Evolutionary conservation across 192 early-diverging fungal genomes (phyloP).

Genomic region (Diversispora eburnea): DNA sequence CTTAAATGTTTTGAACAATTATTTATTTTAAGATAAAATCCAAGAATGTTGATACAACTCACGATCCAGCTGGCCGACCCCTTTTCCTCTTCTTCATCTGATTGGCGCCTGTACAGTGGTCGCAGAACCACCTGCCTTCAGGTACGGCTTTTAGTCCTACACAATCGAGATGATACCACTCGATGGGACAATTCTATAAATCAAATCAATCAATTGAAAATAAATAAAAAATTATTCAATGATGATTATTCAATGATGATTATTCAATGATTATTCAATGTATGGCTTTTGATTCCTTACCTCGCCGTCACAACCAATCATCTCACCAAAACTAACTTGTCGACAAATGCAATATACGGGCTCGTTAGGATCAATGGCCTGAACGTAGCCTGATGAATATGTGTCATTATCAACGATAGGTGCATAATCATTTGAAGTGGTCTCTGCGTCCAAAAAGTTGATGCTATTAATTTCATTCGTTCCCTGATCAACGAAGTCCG

Average conservation of each 20-base stretch:
- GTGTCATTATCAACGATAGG: background rate
- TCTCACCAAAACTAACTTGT: slow-evolving; percentile 30
- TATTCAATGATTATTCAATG: background rate
- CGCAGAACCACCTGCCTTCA: slow-evolving; percentile 27
- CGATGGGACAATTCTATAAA: slow-evolving; percentile 23
- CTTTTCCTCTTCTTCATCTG: slow-evolving; percentile 23
- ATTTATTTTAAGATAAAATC: too few relatives aligned
- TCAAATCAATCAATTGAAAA: background rate
- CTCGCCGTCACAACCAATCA: slow-evolving; percentile 30
- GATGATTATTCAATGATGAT: background rate
- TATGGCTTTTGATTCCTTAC: background rate
- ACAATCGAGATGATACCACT: slow-evolving; percentile 28
- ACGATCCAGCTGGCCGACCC: slow-evolving; percentile 28
- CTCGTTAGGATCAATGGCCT: slow-evolving; percentile 12
- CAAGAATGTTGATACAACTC: background rate
- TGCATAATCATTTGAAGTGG: background rate
- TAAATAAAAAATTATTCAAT: background rate
- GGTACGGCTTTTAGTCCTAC: slow-evolving; percentile 18
- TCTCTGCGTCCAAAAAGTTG: background rate
- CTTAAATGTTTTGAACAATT: too few relatives aligned
- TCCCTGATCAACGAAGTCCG: background rate
- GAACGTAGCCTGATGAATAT: background rate
- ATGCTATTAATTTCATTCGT: background rate
- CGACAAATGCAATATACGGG: slow-evolving; percentile 23
- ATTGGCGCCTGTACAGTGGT: slow-evolving; percentile 1